Percentiles rank a stretch among this genome's conserved stretches.
Conservation (phyloP, 1,284 basidiomycete species). For the Puccinia triticina region DNA sequence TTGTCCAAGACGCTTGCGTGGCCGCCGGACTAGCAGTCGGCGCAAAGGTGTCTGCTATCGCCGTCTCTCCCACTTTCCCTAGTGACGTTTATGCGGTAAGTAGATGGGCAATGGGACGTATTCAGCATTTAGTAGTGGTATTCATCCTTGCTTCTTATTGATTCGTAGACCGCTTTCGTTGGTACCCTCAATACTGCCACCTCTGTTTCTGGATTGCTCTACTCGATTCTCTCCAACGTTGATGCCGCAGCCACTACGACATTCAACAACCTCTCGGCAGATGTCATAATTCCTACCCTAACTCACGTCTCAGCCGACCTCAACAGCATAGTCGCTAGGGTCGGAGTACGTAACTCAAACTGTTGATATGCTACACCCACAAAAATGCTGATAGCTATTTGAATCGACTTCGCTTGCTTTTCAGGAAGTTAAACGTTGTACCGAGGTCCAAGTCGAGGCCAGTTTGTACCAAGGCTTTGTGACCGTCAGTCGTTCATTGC, state of each 20-base stretch:
- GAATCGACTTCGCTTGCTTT: background rate
- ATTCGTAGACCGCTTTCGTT: constrained; percentile 2
- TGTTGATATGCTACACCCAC: background rate
- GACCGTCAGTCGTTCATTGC: background rate
- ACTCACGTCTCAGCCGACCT: background rate
- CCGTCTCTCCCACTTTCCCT: background rate
- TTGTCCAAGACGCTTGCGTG: background rate
- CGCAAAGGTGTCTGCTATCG: background rate
- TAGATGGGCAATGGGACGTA: too few species aligned
- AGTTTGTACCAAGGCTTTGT: background rate
- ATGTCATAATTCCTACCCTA: background rate
- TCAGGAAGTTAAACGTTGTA: constrained; percentile 1
- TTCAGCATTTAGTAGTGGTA: too few species aligned
- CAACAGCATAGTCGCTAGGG: background rate
- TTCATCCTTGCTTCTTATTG: background rate
- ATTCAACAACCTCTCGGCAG: background rate
- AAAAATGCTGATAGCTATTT: background rate
- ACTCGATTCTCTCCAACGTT: background rate
- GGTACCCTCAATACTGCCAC: background rate
- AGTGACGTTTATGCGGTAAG: background rate
- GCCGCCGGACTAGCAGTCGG: constrained; percentile 14
- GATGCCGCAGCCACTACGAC: background rate
- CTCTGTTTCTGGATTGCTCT: background rate
- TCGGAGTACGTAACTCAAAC: background rate
- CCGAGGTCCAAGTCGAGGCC: background rate